Base-by-base conservation (phyloP, 2,329 filamentous ascomycete genomes). In the Dryadomyces quercus-mongolicae region DNA sequence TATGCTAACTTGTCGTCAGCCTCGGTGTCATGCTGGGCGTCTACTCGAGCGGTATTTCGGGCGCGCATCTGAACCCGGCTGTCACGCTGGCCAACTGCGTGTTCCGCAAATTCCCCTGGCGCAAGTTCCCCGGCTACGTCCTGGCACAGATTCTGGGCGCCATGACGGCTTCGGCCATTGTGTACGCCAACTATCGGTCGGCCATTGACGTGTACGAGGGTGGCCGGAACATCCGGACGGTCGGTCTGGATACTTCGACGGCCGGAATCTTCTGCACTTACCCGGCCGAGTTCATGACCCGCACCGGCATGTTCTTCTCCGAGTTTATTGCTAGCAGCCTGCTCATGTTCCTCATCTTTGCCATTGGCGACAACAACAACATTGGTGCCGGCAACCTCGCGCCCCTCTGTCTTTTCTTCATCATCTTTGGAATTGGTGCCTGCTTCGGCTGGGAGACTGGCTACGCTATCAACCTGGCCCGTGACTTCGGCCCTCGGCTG, bases 11-110 rank as follows among this genome's bases (percentile, higher is more conserved):
- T n/a, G 10, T 40, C 7, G 13, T 5, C 51, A 74, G 81, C 38
- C 69, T 86, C 20, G 83, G 79, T 12, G 80, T 85, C 58, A 85
- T 86, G 80, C 71, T 86, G 3, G 82, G 83, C 5, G 77, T 86
- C 44, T 87, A 87, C 61, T 75, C 78, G 22, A 43, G n/a, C 45
- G 56, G 56, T 46, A 58, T 25, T 18, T 56, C 12, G 7, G 77
- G 79, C 55, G 77, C 74, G 1, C 76, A 80, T 59, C 77, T 80
- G 61, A 78, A 78, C 58, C 75, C 75, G 3, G 74, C 71, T 15
- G 69, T 77, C 48, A 76, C 74, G 0, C 64, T 75, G 12, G 67
- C 66, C 42, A 67, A 74, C 58, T 68, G 69, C 3, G 56, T 72
- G 13, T 82, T 75, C 76, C 75, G 80, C 66, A 78, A 75, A 3